These are phyloP conservation scores for Colletotrichum caudatum DNA, from an alignment of 2,329 filamentous ascomycete species.

Conservation along the genomic window DNA sequence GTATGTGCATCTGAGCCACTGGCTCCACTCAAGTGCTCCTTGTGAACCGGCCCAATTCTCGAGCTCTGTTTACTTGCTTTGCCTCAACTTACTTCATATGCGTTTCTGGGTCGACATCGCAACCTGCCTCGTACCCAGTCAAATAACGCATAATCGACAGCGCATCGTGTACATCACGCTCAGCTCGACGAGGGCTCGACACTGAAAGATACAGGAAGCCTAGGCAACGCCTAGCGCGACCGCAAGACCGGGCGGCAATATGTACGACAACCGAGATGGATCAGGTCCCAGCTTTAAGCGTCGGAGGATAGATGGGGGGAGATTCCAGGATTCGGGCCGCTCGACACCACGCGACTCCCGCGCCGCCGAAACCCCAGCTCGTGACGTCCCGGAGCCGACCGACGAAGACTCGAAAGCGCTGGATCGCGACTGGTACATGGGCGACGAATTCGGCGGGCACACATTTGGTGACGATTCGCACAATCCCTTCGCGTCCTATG, in stretches of 20 bases:
- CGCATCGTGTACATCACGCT: neutral
- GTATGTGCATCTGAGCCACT: neutral
- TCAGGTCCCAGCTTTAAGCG: constrained; percentile 68
- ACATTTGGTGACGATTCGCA: constrained; percentile 92
- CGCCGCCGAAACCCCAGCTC: constrained; percentile 45
- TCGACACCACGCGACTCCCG: constrained; percentile 59
- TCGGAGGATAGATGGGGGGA: constrained; percentile 69
- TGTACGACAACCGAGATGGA: constrained; percentile 50
- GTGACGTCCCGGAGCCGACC: constrained; percentile 72
- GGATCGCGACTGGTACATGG: constrained; percentile 93
- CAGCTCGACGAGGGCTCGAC: neutral
- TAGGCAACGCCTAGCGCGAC: neutral
- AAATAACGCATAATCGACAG: neutral
- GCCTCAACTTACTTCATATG: neutral
- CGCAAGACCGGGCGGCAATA: constrained; percentile 33
- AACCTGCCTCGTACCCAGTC: neutral
- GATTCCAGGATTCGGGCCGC: constrained; percentile 48
- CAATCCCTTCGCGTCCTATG: constrained; percentile 86
- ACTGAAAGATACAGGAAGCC: neutral
- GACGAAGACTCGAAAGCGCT: constrained; percentile 80
- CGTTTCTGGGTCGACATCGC: neutral
- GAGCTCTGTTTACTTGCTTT: constrained; percentile 24
- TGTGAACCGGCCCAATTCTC: neutral
- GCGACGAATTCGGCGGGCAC: constrained; percentile 84
- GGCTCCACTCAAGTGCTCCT: neutral